Evolutionary conservation across 1,284 basidiomycete species (phyloP).

Genomic region (Cryptococcus amylolentus): DNA sequence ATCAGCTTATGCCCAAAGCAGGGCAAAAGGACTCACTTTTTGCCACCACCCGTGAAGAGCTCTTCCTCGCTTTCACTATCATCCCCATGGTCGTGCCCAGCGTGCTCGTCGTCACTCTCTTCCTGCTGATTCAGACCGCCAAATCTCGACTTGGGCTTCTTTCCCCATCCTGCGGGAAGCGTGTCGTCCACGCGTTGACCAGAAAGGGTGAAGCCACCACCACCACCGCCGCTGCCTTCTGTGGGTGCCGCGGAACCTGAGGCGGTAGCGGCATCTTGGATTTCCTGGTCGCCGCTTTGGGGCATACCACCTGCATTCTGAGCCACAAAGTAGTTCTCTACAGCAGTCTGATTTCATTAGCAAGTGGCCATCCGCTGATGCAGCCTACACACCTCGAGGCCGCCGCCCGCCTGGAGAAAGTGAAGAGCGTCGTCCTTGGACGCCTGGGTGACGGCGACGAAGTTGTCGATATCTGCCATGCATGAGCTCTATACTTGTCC

Average conservation of each 20-base stretch:
- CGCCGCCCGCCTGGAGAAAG: conserved; percentile 41
- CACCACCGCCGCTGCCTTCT: conserved; percentile 7
- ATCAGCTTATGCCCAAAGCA: conserved; percentile 4
- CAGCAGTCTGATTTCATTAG: conserved; percentile 31
- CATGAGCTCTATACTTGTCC: neutral
- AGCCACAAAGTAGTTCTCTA: conserved; percentile 46
- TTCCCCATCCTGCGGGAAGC: conserved; percentile 43
- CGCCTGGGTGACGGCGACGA: conserved; percentile 46
- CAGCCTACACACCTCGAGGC: conserved; percentile 23
- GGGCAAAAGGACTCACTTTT: conserved; percentile 57
- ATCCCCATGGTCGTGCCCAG: conserved; percentile 28
- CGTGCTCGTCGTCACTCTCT: conserved; percentile 13
- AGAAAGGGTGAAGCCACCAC: conserved; percentile 29
- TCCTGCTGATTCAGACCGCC: conserved; percentile 28
- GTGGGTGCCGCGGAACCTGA: neutral
- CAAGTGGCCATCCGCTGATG: neutral
- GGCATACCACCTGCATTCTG: conserved; percentile 22
- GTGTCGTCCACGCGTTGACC: conserved; percentile 27
- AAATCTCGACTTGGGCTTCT: conserved; percentile 18
- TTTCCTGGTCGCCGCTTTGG: conserved; percentile 19
- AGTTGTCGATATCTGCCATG: conserved; percentile 42
- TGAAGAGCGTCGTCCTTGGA: conserved; percentile 36
- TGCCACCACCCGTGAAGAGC: conserved; percentile 71
- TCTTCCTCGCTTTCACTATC: conserved; percentile 37
- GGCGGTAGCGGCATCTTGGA: conserved; percentile 8